Percentiles rank a stretch among this genome's conserved stretches.
These are phyloP conservation scores for Fagus crenata DNA, from an alignment of 306 rosid genomes.

Conservation along the genomic window DNA sequence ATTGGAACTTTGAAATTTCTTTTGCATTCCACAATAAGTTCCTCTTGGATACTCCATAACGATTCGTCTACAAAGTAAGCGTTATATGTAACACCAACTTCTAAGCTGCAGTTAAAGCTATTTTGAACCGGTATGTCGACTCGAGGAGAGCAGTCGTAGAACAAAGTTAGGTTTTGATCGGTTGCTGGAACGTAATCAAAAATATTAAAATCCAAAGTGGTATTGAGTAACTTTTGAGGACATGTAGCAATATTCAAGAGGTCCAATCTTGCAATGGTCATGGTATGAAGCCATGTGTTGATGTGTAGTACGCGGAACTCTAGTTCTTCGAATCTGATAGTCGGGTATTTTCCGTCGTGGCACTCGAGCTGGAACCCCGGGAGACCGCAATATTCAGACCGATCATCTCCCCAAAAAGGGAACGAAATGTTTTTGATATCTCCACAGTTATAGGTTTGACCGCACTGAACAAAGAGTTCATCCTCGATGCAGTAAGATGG, in stretches of 20 bases:
- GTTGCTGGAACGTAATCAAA: slow-evolving; percentile 33
- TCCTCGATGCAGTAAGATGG: slow-evolving; percentile 13
- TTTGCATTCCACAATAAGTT: neutral
- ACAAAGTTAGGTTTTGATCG: slow-evolving; percentile 21
- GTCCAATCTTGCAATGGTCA: slow-evolving; percentile 40
- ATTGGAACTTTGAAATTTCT: neutral
- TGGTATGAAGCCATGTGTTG: neutral
- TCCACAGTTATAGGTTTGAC: slow-evolving; percentile 43
- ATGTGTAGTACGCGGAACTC: slow-evolving; percentile 30
- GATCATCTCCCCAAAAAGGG: slow-evolving; percentile 44
- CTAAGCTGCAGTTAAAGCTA: slow-evolving; percentile 13
- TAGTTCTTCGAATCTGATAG: slow-evolving; percentile 20
- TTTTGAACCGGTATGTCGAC: fast-evolving
- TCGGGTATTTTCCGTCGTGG: neutral
- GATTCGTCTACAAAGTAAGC: neutral
- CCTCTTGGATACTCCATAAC: no score
- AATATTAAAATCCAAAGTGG: slow-evolving; percentile 20
- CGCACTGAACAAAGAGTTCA: slow-evolving; percentile 29
- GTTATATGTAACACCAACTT: fast-evolving
- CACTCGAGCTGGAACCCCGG: slow-evolving; percentile 41
- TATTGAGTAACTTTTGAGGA: neutral
- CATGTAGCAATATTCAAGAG: slow-evolving; percentile 25
- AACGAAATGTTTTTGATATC: slow-evolving; percentile 16
- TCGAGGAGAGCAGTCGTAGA: slow-evolving; percentile 12
- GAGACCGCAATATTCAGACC: slow-evolving; percentile 38